phyloP scores from a whole-genome alignment of 2,329 filamentous ascomycete species.

The Ascochyta clinopodiicola region DNA sequence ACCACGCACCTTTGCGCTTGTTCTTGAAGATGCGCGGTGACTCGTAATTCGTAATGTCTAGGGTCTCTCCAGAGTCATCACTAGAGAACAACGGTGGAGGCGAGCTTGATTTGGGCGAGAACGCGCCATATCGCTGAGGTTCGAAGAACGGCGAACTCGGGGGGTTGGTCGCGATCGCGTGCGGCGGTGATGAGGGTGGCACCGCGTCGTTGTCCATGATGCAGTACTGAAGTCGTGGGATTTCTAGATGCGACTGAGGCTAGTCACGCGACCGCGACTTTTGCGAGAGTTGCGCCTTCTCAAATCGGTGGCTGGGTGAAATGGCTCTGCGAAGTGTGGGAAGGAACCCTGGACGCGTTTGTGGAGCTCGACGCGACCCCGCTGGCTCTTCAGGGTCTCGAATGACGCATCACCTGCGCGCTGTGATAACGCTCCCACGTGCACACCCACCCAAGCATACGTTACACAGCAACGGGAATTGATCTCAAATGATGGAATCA shows the following conservation, averaged over 20 bases:
- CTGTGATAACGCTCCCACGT: constrained; percentile 25
- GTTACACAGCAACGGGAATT: background rate
- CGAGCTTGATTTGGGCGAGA: constrained; percentile 41
- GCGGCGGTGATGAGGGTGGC: constrained; percentile 33
- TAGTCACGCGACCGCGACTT: constrained; percentile 10
- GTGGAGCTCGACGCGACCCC: constrained; percentile 15
- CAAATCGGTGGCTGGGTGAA: constrained; percentile 6
- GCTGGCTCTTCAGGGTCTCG: constrained; percentile 9
- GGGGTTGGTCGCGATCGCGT: constrained; percentile 26
- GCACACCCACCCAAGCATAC: constrained; percentile 2
- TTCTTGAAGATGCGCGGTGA: constrained; percentile 42
- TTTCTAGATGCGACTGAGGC: background rate
- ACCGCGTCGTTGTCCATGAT: constrained; percentile 34
- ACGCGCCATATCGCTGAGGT: constrained; percentile 19
- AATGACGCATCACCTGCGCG: constrained; percentile 17
- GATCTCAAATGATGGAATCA: background rate
- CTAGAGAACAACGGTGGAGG: constrained; percentile 44
- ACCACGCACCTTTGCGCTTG: constrained; percentile 44
- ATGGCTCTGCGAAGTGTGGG: background rate
- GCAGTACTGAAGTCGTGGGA: background rate
- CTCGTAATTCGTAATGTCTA: constrained; percentile 41
- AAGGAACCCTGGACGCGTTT: constrained; percentile 12
- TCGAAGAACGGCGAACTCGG: constrained; percentile 38
- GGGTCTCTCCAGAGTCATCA: constrained; percentile 38
- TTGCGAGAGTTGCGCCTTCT: background rate